These are phyloP conservation scores for Penicillium taxi DNA, from an alignment of 495 filamentous ascomycete genomes.

Conservation along the genomic window DNA sequence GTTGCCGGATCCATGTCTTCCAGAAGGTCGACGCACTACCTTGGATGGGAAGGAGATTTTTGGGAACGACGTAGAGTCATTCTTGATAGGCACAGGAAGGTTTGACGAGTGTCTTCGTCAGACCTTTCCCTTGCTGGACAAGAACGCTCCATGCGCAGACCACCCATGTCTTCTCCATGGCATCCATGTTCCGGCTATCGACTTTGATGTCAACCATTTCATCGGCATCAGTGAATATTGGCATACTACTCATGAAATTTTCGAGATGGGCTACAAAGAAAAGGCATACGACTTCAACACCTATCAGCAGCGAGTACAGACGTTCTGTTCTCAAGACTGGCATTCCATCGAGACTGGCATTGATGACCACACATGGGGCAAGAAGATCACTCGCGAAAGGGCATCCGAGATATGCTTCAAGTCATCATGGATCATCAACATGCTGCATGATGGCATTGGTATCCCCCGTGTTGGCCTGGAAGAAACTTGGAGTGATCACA, in stretches of 20 bases:
- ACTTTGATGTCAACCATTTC: slow-evolving; percentile 97
- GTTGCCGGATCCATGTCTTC: slow-evolving; percentile 87
- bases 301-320: slow-evolving; percentile 76
- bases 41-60: slow-evolving; percentile 48
- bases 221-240: slow-evolving; percentile 97
- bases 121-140: slow-evolving; percentile 82
- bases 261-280: slow-evolving; percentile 71
- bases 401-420: slow-evolving; percentile 93
- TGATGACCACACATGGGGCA: slow-evolving; percentile 57
- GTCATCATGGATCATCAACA: slow-evolving; percentile 92
- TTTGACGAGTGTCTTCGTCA: slow-evolving; percentile 79
- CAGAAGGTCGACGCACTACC: slow-evolving; percentile 59
- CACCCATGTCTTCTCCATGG: slow-evolving; percentile 82
- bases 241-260: slow-evolving; percentile 96
- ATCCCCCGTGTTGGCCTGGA: slow-evolving; percentile 86
- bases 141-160: slow-evolving; percentile 77
- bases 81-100: slow-evolving; percentile 70
- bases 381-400: slow-evolving; percentile 64
- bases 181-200: slow-evolving; percentile 86
- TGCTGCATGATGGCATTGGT: slow-evolving; percentile 92
- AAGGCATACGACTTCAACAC: slow-evolving; percentile 86
- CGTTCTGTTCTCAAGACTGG: slow-evolving; percentile 86
- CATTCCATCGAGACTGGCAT: slow-evolving; percentile 57
- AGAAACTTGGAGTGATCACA: slow-evolving; percentile 43
- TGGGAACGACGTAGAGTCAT: slow-evolving; percentile 25